Conservation (phyloP, 75 land plant genomes). For the Isoetes taiwanensis region DNA sequence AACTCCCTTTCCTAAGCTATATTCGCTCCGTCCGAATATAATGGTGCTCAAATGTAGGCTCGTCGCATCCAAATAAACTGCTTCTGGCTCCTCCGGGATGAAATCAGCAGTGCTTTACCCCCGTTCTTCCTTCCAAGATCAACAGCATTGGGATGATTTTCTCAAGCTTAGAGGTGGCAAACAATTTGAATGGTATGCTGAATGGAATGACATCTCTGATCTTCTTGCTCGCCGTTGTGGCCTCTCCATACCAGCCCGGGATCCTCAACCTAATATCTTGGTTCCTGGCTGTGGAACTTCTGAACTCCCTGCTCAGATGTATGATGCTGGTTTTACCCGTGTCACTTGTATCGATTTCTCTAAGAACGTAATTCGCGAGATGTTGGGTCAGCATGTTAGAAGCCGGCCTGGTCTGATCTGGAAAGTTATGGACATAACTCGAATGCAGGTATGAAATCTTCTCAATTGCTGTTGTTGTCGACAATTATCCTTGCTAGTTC, state of each 20-base stretch:
- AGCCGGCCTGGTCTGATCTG: constrained; percentile 68
- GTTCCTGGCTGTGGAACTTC: constrained; percentile 97
- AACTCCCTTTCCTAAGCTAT: too few relatives aligned
- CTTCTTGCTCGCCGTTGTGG: constrained; percentile 20
- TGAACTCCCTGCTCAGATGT: constrained; percentile 55
- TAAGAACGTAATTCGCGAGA: constrained; percentile 57
- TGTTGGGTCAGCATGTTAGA: constrained; percentile 64
- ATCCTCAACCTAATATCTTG: constrained; percentile 25
- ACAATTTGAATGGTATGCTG: constrained; percentile 93
- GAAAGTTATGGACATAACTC: constrained; percentile 96
- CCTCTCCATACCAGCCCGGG: constrained; percentile 4
- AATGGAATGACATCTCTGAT: constrained; percentile 40
- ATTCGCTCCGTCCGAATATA: too few relatives aligned
- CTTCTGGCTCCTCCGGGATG: too few relatives aligned
- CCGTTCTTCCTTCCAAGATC: constrained; percentile 68
- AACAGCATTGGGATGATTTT: constrained; percentile 81
- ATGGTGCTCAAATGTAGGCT: too few relatives aligned
- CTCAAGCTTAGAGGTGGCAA: constrained; percentile 44
- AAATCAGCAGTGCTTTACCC: too few relatives aligned
- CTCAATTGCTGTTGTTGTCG: not conserved
- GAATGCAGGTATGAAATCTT: constrained; percentile 48
- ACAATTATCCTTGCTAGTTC: too few relatives aligned
- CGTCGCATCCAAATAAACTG: too few relatives aligned
- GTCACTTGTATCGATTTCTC: constrained; percentile 86
- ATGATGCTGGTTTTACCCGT: constrained; percentile 57